Base-by-base conservation (phyloP, 2,329 filamentous ascomycete genomes). In the Aspergillus persii region DNA sequence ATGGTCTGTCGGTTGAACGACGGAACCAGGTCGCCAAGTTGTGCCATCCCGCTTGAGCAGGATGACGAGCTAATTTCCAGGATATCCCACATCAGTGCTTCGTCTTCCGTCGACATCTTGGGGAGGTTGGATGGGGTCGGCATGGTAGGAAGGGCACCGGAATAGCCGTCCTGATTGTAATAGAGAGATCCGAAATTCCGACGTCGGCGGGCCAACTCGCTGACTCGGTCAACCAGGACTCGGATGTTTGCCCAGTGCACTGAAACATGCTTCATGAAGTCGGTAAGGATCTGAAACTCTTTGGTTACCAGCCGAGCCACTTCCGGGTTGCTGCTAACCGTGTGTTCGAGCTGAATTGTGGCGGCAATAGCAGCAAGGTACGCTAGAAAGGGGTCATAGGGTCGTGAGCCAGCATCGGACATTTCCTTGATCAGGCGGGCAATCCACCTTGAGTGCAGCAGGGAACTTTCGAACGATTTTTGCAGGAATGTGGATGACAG, bases 371-470 rank as follows among this genome's bases (percentile, higher is more conserved):
- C 68, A 36, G 65, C 64, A 3, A 71, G 58, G 50, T 71, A 69
- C 3, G 67, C 68, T 12, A 71, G 58, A 36, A 70, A 71, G 1
- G 69, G 69, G 46, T 71, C 69, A 26, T 60, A 65, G 0, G 62
- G 51, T 18, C 36, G 58, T n/a, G 69, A 57, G n/a, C 63, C 61
- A 4, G 62, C 66, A 26, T 70, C 66, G 0, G 56, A 33, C 66
- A 69, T 69, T 50, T 69, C 67, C 30, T 53, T 61, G 23, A 69
- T 61, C 18, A 69, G 66, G 2, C 66, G 59, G 0, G 67, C 66
- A 33, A 70, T 68, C 69, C 69, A 71, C 29, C 65, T 49, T 8
- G 69, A 69, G 41, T 71, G 68, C 8, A 71, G 63, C 4, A 71
- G 58, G 7, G 67, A 71, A 3, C 63, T 68, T 50, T 71, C 67